These are phyloP conservation scores for Raddia guianensis DNA, from an alignment of 176 grass and related monocot species.

Conservation along the genomic window DNA sequence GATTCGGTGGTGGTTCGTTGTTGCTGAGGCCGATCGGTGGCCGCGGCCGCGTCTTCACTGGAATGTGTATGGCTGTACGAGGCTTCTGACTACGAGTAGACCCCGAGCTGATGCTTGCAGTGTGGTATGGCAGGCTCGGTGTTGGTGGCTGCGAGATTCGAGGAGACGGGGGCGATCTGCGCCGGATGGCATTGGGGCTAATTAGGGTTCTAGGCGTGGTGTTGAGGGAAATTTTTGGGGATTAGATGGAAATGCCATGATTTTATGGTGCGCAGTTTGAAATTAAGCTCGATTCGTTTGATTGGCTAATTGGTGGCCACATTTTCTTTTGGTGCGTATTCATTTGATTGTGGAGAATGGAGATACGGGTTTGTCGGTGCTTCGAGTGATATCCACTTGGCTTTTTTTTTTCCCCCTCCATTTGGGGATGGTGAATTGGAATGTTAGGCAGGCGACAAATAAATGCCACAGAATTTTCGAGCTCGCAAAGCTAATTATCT, in stretches of 20 bases:
- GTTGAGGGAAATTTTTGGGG: background rate
- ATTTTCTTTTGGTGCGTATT: background rate
- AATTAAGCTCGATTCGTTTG: background rate
- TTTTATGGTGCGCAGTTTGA: background rate
- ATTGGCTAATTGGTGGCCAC: background rate
- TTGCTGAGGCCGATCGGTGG: background rate
- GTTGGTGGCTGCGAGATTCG: constrained; percentile 6
- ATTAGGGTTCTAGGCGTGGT: background rate
- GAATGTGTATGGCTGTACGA: background rate
- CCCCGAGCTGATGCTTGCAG: background rate
- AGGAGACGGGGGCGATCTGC: background rate
- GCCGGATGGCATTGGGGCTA: background rate
- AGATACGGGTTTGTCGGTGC: background rate
- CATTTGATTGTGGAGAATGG: background rate
- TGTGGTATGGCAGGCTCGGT: background rate
- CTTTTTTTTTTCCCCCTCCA: background rate
- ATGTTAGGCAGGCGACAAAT: background rate
- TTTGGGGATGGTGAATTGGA: background rate
- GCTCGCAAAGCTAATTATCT: background rate
- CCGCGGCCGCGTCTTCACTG: background rate
- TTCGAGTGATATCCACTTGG: background rate
- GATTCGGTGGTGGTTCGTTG: background rate
- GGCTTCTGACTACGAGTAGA: background rate
- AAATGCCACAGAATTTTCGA: background rate
- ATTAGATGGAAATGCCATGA: background rate